Base-by-base conservation (phyloP, 306 rosid genomes). In the Datisca glomerata region DNA sequence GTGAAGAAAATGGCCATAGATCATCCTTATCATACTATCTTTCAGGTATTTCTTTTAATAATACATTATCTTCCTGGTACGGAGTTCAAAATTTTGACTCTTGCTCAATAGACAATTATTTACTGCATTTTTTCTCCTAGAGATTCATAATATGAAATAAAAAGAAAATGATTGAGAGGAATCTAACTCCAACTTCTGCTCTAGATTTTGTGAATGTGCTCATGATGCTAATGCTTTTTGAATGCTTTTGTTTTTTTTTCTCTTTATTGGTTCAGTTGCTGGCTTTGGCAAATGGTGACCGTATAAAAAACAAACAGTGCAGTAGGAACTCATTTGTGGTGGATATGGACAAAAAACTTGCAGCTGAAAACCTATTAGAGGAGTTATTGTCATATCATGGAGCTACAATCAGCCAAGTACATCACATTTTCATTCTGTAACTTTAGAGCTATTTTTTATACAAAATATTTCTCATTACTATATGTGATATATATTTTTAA, bases 1-100 rank as follows among this genome's bases (percentile, higher is more conserved):
- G 81, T 82, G 80, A 87, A 79, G 80, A 87, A 87, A 74, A 82
- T 87, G 94, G 72, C 93, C 39, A 62, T 87, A 46, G 87, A 87
- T 60, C 96, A 87, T 69, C 96, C 96, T 21, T 82, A 87, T 45
- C 96, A 87, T 59, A 76, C 96, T n/a, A 60, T 82, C 57, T 77
- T 79, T 74, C 96, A 82, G 75, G 96, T 87, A n/a, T n/a, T n/a
- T n/a, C n/a, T n/a, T n/a, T n/a, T n/a, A n/a, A n/a, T n/a, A n/a
- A n/a, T n/a, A 87, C 56, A 76, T 94, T n/a, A 60, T 82, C 57
- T 77, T 79, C 71, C 96, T 79, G 75, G 96, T 87, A 78, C 12
- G 70, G 12, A 13, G 22, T 44, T 18, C 19, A 44, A 49, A 68
- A 47, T 17, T 24, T 18, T 45, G 18, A 8, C 12, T 1, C 1